These are phyloP conservation scores for Arabis alpina DNA, from an alignment of 345 rosid species.

Conservation along the genomic window DNA sequence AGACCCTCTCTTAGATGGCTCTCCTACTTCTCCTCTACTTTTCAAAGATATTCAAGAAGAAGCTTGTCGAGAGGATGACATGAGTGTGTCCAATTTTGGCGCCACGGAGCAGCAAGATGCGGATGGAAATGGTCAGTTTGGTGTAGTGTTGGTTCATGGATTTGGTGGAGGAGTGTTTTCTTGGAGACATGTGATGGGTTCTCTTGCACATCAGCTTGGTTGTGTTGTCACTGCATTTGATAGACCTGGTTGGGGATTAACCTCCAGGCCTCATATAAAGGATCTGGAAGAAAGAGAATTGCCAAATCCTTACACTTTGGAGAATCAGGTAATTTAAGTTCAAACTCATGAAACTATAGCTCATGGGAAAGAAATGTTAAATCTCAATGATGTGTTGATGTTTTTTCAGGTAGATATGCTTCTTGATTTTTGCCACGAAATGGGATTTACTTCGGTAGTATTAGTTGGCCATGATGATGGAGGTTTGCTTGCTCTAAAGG, in stretches of 20 bases:
- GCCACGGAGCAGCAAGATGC: slow-evolving; percentile 46
- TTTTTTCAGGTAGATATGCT: slow-evolving; percentile 85
- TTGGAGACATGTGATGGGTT: slow-evolving; percentile 96
- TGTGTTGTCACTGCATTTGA: slow-evolving; percentile 90
- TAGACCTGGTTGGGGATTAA: slow-evolving; percentile 98
- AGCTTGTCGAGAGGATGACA: slow-evolving; percentile 44
- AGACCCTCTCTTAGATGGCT: slow-evolving; percentile 72
- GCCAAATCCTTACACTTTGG: slow-evolving; percentile 86
- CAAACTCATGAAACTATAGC: neutral
- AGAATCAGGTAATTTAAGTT: slow-evolving; percentile 63
- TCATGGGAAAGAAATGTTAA: neutral
- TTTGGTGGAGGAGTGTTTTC: slow-evolving; percentile 98
- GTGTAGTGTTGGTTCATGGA: slow-evolving; percentile 87
- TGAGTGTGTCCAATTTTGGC: slow-evolving; percentile 39
- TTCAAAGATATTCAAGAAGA: slow-evolving; percentile 65
- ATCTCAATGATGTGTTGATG: slow-evolving; percentile 23
- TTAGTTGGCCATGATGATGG: slow-evolving; percentile 98
- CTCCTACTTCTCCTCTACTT: slow-evolving; percentile 57
- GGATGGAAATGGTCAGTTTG: slow-evolving; percentile 59
- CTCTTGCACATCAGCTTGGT: slow-evolving; percentile 70
- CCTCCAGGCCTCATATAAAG: slow-evolving; percentile 67
- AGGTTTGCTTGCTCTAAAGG: slow-evolving; percentile 88
- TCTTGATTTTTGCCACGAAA: slow-evolving; percentile 85
- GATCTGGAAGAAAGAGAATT: slow-evolving; percentile 82
- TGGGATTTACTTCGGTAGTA: slow-evolving; percentile 90